phyloP scores from a whole-genome alignment of 345 rosid genomes.

The Adansonia digitata region DNA sequence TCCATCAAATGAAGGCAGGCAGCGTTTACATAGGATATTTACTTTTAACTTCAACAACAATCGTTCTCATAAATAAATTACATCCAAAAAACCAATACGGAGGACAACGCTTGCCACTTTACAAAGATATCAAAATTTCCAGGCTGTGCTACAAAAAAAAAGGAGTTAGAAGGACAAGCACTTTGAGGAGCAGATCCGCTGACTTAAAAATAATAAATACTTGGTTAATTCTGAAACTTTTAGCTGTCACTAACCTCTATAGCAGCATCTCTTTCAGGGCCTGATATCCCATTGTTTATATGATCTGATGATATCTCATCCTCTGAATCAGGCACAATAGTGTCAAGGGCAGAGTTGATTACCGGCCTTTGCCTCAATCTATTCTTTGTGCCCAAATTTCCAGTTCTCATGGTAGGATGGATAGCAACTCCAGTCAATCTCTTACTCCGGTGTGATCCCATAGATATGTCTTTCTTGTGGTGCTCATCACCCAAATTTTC shows the following conservation, averaged over 20 bases:
- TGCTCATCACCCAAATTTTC: slow-evolving; percentile 9
- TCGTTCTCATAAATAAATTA: slow-evolving; percentile 4
- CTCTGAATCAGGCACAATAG: slow-evolving; percentile 34
- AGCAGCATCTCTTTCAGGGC: slow-evolving; percentile 19
- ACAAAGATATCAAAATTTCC: neutral
- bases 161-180: neutral
- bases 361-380: slow-evolving; percentile 55
- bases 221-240: neutral
- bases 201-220: neutral
- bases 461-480: neutral
- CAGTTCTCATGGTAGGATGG: slow-evolving; percentile 24
- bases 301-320: slow-evolving; percentile 21
- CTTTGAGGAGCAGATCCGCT: neutral
- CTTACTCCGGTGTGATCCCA: slow-evolving; percentile 25
- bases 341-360: slow-evolving; percentile 48
- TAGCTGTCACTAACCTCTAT: neutral
- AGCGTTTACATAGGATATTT: neutral
- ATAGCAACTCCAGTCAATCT: slow-evolving; percentile 30
- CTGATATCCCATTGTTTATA: neutral
- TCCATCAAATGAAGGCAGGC: too few relatives aligned
- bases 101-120: neutral
- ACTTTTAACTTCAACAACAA: neutral
- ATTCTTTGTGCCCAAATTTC: slow-evolving; percentile 34
- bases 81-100: neutral
- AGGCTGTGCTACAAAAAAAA: neutral